Evolutionary conservation across 495 filamentous ascomycete species (phyloP), one percentile per base, ranked within the genome.

Genomic region (Penicillium arizonense): DNA sequence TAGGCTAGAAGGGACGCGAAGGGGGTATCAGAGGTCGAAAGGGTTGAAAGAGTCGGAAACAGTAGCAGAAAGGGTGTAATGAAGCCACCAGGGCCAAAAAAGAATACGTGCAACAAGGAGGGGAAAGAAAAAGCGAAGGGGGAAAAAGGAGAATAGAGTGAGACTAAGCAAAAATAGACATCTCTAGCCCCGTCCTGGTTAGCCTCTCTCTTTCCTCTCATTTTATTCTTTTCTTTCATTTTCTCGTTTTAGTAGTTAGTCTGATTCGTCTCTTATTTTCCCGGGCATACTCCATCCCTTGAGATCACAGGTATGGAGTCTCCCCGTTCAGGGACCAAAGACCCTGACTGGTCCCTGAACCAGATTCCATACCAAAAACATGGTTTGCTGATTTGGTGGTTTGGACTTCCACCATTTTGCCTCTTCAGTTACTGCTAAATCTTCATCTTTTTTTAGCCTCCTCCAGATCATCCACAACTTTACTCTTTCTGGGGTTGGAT

Each of bases 121-220:
- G 43, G 42, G 39, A 49, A 44, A 53, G 21, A 50, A 34, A 46
- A 53, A 47, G 38, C 41, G 40, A 47, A 45, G 32, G 47, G 44
- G 48, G 52, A 36, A 43, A 53, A 48, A 56, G 42, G 28, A 44
- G 40, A 23, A 40, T 34, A 40, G 21, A 36, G 47, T 56, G 51
- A 58, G 50, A 57, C 52, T 57, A 44, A 44, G 46, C 59, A 62
- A 65, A 65, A 65, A 65, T 65, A 65, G 62, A 56, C 47, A 42
- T 57, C 53, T 55, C 55, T 62, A 55, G 24, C 20, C 56, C 48
- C 47, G n/a, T 45, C 44, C 23, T 26, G 52, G 57, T 30, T 59
- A 59, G 56, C 42, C 20, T 33, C 43, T 4, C 41, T 24, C 13
- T 24, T 33, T 26, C 12, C 18, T 1, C 32, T 46, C 30, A 20